Evolutionary conservation across 805 yeast genomes (phyloP), one percentile per base, ranked within the genome.

Genomic region (Ogataea minuta): DNA sequence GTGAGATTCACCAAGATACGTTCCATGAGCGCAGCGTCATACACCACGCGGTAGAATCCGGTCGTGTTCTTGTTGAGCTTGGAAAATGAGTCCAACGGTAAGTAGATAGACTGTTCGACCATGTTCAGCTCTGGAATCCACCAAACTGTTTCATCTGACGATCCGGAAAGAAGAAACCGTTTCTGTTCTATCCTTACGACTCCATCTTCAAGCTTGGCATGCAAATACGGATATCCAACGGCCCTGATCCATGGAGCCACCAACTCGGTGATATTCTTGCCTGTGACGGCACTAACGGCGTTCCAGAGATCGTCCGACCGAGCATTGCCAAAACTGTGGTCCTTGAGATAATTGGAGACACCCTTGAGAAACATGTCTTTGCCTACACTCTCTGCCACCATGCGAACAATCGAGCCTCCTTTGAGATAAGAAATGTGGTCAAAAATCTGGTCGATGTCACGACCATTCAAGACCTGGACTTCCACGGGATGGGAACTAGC

Each of bases 361-460:
- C 95, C 95, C 50, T 73, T 72, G 47, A 86, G 68, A 59, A 86
- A 87, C 4, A 66, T 60, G 10, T 80, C 87, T 45, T 71, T 77
- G 28, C 93, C 90, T 43, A 87, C 65, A 57, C 76, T 75, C 49
- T 74, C 76, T 25, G 90, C 77, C 41, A 85, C 69, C 95, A 87
- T 87, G 56, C 80, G 71, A 43, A 86, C 78, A 20, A 83, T 70
- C 17, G 90, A 81, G 6, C 89, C 84, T 41, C 95, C 95, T 65
- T 86, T 86, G 48, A 79, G 65, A 61, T 86, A 86, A 4, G 93
- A 84, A 41, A 86, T 86, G 23, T 79, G 79, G 56, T 86, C 95
- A 58, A 86, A 86, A 13, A 84, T 79, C 64, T 86, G 90, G 58
- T 82, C 84, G 46, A 86, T 81, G 51, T 86, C 93, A 46, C 77